Percentiles rank a stretch among this genome's conserved stretches.
Evolutionary conservation across 257 asterid species (phyloP).

Genomic region (Coffea canephora): DNA sequence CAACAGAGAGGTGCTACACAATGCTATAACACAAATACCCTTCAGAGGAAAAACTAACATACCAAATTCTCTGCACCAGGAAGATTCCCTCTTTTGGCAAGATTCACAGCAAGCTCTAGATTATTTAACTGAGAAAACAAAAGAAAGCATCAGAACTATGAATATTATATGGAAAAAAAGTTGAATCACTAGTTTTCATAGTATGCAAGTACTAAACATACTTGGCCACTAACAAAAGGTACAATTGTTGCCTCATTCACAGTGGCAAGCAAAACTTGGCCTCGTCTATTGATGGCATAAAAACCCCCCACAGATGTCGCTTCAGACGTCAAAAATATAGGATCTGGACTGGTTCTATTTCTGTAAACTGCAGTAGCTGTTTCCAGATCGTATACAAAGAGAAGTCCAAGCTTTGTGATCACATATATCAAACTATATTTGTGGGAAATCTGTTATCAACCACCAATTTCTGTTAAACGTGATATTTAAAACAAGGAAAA

Average conservation of each 20-base stretch:
- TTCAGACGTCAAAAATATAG: slow-evolving; percentile 90
- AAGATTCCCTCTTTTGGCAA: slow-evolving; percentile 98
- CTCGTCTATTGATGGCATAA: slow-evolving; percentile 94
- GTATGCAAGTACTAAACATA: slow-evolving; percentile 27
- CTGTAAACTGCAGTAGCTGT: slow-evolving; percentile 95
- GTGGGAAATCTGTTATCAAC: slow-evolving; percentile 68
- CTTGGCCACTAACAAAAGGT: slow-evolving; percentile 97
- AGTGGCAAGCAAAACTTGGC: slow-evolving; percentile 95
- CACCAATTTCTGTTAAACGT: slow-evolving; percentile 14
- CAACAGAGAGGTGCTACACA: not conserved
- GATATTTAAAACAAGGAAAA: slow-evolving; percentile 4
- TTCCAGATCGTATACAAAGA: slow-evolving; percentile 95
- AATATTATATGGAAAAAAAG: not conserved
- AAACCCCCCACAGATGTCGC: slow-evolving; percentile 95
- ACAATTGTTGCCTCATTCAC: slow-evolving; percentile 89
- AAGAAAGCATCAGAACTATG: not conserved
- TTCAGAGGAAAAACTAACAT: slow-evolving; percentile 25
- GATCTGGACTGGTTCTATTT: slow-evolving; percentile 98
- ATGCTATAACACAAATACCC: not conserved
- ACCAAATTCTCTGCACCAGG: slow-evolving; percentile 99
- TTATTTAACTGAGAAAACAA: slow-evolving; percentile 66
- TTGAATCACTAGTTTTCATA: not conserved
- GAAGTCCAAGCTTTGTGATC: slow-evolving; percentile 97
- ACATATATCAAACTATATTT: slow-evolving; percentile 90
- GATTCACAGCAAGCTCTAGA: slow-evolving; percentile 99